Base-by-base conservation (phyloP, 2,329 filamentous ascomycete species). In the Fusarium cyanostomum region DNA sequence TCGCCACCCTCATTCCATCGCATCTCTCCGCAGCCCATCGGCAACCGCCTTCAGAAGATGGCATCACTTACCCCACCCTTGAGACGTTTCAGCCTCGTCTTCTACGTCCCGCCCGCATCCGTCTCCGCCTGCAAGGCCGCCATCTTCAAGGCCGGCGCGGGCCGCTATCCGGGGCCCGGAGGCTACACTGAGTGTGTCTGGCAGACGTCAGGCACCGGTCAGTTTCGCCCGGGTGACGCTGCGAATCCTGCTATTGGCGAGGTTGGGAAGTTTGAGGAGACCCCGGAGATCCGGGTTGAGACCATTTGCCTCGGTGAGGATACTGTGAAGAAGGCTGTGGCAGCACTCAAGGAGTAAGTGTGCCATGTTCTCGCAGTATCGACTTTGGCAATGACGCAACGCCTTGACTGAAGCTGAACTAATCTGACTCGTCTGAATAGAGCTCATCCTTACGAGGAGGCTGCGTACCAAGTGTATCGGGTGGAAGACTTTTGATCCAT, bases 181-280 rank as follows among this genome's bases (percentile, higher is more conserved):
- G 80, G 80, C 66, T 87, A 87, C 69, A 84, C 81, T 21, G 83
- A 87, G 65, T 82, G 79, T 71, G 82, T 81, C 72, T 88, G 79
- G 78, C 75, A 78, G 6, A 74, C 77, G 1, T 62, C 75, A 5
- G 89, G 89, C 5, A 85, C 78, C 0, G 88, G 87, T 1, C 88
- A 91, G 69, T 92, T 91, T 73, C 82, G 85, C 0, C 88, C 89
- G 0, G 86, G 85, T 1, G 80, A 81, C 52, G 73, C 78, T 0
- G 87, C 89, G 1, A 88, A 87, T 43, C 89, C 89, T 4, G 77
- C 86, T 68, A 86, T 91, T 60, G 89, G 89, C 0, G 75, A 76
- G 9, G 76, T 81, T 1, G 87, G 87, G 1, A 73, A 78, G 35
- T 68, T 91, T 1, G 87, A 91, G 73, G 73, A 85, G 56, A 79